These are phyloP conservation scores for Plasmopara muralis DNA, from an alignment of 352 stramenopile genomes.

Conservation along the genomic window DNA sequence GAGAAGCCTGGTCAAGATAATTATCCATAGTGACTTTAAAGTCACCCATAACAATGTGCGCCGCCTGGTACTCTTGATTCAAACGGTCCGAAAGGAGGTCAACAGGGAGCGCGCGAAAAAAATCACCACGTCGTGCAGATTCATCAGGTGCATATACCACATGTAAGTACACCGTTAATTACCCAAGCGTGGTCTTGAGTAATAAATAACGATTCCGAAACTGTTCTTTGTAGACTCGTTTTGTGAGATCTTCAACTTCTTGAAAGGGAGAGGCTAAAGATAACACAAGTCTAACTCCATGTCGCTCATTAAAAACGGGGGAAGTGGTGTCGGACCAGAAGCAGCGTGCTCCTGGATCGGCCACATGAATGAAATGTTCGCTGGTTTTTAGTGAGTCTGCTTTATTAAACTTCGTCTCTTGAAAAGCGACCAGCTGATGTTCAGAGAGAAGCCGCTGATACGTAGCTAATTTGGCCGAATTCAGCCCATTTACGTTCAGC, in stretches of 20 bases:
- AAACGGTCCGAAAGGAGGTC: neutral
- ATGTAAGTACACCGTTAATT: neutral
- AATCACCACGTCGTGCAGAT: neutral
- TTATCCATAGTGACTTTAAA: conserved; percentile 10
- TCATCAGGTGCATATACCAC: conserved; percentile 15
- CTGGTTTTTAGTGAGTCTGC: conserved; percentile 12
- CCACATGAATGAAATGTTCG: conserved; percentile 5
- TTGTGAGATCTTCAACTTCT: conserved; percentile 8
- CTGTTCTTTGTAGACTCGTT: conserved; percentile 4
- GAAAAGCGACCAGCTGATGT: conserved; percentile 11
- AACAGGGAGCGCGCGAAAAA: no score
- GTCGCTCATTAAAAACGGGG: neutral
- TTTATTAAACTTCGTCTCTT: conserved; percentile 21
- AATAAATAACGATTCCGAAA: conserved; percentile 15
- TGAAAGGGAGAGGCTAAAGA: conserved; percentile 9
- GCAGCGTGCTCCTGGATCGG: conserved; percentile 12
- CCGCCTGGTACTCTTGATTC: neutral
- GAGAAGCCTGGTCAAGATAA: neutral
- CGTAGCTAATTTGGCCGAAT: conserved; percentile 1
- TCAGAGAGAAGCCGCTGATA: conserved; percentile 14
- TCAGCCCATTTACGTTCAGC: conserved; percentile 21
- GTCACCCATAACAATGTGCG: conserved; percentile 4
- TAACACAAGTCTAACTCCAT: conserved; percentile 8
- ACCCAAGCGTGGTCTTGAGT: conserved; percentile 2
- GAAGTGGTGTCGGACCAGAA: conserved; percentile 11